A percentile compares a stretch with the other conserved stretches of the same genome.
phyloP scores from a whole-genome alignment of 495 filamentous ascomycete genomes.

The Penicillium canescens region DNA sequence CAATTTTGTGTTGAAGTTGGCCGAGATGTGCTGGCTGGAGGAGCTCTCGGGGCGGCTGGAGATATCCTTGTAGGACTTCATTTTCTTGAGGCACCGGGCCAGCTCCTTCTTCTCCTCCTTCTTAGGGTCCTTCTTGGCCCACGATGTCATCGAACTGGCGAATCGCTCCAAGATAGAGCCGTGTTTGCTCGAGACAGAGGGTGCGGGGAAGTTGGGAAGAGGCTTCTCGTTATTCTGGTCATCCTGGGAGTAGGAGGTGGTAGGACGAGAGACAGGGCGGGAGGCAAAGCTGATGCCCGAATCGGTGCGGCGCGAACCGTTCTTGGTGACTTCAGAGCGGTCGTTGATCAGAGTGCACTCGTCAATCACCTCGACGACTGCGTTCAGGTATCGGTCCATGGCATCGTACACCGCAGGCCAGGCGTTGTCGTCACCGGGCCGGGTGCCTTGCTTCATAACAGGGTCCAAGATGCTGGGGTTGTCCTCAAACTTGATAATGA shows the following conservation, averaged over 20 bases:
- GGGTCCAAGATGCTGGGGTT: constrained; percentile 59
- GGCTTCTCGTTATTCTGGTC: constrained; percentile 40
- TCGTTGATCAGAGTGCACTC: constrained; percentile 56
- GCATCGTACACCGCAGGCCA: constrained; percentile 57
- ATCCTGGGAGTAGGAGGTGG: background rate
- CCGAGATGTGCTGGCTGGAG: constrained; percentile 25
- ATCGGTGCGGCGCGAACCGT: constrained; percentile 40
- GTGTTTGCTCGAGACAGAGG: constrained; percentile 27
- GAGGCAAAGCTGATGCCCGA: constrained; percentile 63
- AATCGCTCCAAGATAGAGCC: constrained; percentile 60
- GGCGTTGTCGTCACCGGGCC: constrained; percentile 50
- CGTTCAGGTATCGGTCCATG: constrained; percentile 61
- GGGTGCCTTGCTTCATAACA: constrained; percentile 54
- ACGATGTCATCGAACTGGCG: constrained; percentile 15
- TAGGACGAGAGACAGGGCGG: constrained; percentile 19
- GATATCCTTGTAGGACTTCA: constrained; percentile 41
- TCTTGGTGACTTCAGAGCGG: constrained; percentile 43
- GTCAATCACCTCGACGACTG: constrained; percentile 60
- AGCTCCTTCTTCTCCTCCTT: constrained; percentile 22
- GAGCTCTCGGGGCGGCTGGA: constrained; percentile 26
- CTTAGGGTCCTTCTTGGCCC: constrained; percentile 26
- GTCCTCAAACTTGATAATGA: constrained; percentile 60
- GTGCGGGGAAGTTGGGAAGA: constrained; percentile 40
- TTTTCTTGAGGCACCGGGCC: constrained; percentile 45
- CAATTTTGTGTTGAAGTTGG: constrained; percentile 20